These are phyloP conservation scores for Neurospora discreta DNA, from an alignment of 495 filamentous ascomycete genomes.

Conservation along the genomic window DNA sequence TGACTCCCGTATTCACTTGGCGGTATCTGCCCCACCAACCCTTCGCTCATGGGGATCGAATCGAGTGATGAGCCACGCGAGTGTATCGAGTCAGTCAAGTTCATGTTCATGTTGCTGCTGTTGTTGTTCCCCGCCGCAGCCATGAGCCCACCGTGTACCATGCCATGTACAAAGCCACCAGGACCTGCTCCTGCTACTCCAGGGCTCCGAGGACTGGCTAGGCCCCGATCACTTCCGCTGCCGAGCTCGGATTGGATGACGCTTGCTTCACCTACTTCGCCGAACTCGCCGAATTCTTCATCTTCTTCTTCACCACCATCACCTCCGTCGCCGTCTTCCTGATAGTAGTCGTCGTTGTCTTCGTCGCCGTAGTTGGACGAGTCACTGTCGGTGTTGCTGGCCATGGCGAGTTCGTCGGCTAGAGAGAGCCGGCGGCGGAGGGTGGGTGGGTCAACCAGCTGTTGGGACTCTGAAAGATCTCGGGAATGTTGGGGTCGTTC, in stretches of 20 bases:
- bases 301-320: neutral
- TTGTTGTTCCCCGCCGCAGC: neutral
- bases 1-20: neutral
- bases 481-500: neutral
- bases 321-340: neutral
- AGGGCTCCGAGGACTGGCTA: neutral
- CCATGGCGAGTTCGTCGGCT: conserved; percentile 14
- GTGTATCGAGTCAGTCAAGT: neutral
- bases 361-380: conserved; percentile 5
- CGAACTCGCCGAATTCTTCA: neutral
- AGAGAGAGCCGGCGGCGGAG: conserved; percentile 5
- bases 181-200: neutral
- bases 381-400: conserved; percentile 3
- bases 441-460: neutral
- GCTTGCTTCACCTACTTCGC: neutral
- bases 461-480: neutral
- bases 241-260: neutral
- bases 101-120: too few species aligned
- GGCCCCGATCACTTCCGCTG: neutral
- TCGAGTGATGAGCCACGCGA: neutral
- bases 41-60: neutral
- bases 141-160: neutral
- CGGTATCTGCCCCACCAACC: neutral
- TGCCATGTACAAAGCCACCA: neutral
- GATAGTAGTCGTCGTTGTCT: neutral